Evolutionary conservation across 2,329 filamentous ascomycete species (phyloP).

Genomic region (Pochonia chlamydosporia): DNA sequence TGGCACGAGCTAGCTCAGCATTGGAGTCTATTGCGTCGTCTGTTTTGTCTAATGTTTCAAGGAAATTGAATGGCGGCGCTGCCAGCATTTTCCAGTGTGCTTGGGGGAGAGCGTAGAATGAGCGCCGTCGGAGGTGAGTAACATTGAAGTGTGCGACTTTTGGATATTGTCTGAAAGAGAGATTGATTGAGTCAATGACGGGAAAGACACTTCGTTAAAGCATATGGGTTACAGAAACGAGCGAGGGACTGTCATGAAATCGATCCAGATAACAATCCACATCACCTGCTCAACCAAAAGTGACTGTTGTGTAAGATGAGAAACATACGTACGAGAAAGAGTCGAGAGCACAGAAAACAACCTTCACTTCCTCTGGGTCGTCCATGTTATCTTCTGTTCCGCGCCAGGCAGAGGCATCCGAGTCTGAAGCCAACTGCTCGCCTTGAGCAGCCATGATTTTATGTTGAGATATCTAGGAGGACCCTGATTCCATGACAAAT

Average conservation of each 20-base stretch:
- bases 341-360: conserved; percentile 77
- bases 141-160: conserved; percentile 82
- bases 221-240: background rate
- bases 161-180: conserved; percentile 65
- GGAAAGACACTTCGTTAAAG: background rate
- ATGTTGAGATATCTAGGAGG: background rate
- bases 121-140: conserved; percentile 83
- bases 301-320: background rate
- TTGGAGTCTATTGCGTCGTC: conserved; percentile 89
- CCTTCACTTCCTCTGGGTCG: conserved; percentile 74
- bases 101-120: conserved; percentile 85
- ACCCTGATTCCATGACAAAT: conserved; percentile 3
- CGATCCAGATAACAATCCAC: background rate
- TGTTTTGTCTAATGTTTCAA: conserved; percentile 70
- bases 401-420: conserved; percentile 44
- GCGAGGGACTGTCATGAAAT: background rate
- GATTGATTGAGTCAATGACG: conserved; percentile 5
- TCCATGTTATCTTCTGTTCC: conserved; percentile 60
- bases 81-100: conserved; percentile 80
- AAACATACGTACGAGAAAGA: conserved; percentile 83
- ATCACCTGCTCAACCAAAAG: background rate
- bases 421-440: background rate
- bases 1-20: conserved; percentile 72
- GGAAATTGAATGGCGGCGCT: conserved; percentile 72
- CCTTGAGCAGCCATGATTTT: conserved; percentile 5